These are phyloP conservation scores for Aspergillus alliaceus DNA, from an alignment of 2,329 filamentous ascomycete species.

Conservation along the genomic window DNA sequence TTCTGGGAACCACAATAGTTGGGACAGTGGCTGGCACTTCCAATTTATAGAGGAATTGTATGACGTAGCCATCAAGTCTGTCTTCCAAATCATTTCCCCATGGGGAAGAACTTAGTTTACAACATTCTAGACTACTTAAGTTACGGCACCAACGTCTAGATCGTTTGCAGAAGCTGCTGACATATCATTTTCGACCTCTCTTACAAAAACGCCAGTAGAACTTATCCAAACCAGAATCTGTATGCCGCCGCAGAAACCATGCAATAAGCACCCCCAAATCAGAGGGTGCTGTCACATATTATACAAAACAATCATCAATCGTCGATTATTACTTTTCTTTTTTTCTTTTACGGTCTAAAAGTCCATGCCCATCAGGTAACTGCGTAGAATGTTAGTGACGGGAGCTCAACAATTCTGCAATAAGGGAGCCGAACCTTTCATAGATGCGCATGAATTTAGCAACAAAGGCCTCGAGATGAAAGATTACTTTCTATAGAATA, in stretches of 20 bases:
- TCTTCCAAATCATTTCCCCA: neutral
- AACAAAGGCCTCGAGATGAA: slow-evolving; percentile 96
- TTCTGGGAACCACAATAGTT: neutral
- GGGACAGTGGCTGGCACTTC: neutral
- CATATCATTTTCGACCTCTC: neutral
- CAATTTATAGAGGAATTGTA: slow-evolving; percentile 1
- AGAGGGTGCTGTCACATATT: slow-evolving; percentile 11
- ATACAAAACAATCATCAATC: slow-evolving; percentile 32
- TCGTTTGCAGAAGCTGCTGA: neutral
- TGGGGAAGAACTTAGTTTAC: slow-evolving; percentile 1
- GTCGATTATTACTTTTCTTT: slow-evolving; percentile 14
- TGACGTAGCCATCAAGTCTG: slow-evolving; percentile 10
- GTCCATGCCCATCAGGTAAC: slow-evolving; percentile 73
- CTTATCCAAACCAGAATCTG: neutral
- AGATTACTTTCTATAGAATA: slow-evolving; percentile 74
- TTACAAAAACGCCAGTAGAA: neutral
- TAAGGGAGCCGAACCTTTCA: slow-evolving; percentile 68
- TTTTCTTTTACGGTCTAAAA: slow-evolving; percentile 39
- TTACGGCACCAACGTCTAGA: neutral
- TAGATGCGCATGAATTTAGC: slow-evolving; percentile 97
- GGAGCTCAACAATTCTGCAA: neutral
- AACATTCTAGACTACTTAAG: neutral
- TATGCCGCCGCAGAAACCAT: neutral
- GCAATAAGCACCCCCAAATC: neutral
- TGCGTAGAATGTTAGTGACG: slow-evolving; percentile 44